Conservation (phyloP, 495 filamentous ascomycete genomes). For the Xylaria cubensis region DNA sequence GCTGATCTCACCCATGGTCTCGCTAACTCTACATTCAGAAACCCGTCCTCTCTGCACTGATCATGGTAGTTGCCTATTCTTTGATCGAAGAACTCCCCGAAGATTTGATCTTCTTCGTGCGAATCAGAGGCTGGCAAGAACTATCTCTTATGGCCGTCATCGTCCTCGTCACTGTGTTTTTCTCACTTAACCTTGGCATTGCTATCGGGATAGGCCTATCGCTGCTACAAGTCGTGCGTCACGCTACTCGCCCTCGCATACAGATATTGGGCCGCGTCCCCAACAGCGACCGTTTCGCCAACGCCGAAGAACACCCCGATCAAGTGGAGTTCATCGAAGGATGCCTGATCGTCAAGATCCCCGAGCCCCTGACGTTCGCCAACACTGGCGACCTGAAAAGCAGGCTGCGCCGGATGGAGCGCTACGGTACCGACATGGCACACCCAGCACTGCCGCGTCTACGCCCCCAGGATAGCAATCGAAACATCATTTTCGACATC, state of each 20-base stretch:
- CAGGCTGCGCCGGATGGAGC: conserved; percentile 79
- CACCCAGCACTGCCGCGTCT: conserved; percentile 88
- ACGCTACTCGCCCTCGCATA: conserved; percentile 89
- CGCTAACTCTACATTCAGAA: conserved; percentile 62
- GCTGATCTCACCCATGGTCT: conserved; percentile 25
- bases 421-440: conserved; percentile 81
- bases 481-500: conserved; percentile 94
- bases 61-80: conserved; percentile 92
- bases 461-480: conserved; percentile 73
- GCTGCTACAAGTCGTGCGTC: conserved; percentile 85
- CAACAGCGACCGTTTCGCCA: conserved; percentile 83
- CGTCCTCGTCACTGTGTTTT: conserved; percentile 91
- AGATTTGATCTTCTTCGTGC: conserved; percentile 88
- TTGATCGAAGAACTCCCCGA: conserved; percentile 94
- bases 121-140: conserved; percentile 83
- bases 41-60: conserved; percentile 92
- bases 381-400: conserved; percentile 94
- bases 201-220: conserved; percentile 88
- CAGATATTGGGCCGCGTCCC: conserved; percentile 94
- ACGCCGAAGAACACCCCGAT: conserved; percentile 80
- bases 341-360: conserved; percentile 94
- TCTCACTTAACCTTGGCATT: conserved; percentile 83
- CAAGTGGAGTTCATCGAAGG: conserved; percentile 88
- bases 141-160: conserved; percentile 87
- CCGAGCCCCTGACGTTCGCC: conserved; percentile 94